phyloP scores from a whole-genome alignment of 2,329 filamentous ascomycete genomes.

The Periglandula ipomoeae region DNA sequence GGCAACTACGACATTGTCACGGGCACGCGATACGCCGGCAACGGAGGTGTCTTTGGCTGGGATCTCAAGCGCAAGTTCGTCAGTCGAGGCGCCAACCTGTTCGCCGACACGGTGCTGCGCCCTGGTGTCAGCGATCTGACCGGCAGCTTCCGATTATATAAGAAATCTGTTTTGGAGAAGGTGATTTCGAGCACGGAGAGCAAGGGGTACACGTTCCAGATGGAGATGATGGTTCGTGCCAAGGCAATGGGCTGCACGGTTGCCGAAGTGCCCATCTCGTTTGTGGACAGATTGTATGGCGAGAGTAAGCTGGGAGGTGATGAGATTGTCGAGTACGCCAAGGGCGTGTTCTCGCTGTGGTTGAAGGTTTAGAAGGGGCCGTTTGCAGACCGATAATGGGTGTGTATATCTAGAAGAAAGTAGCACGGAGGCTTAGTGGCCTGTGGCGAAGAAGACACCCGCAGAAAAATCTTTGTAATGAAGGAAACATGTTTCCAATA shows the following conservation, averaged over 20 bases:
- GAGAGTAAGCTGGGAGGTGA: conserved; percentile 90
- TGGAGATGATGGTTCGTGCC: conserved; percentile 98
- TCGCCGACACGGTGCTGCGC: conserved; percentile 86
- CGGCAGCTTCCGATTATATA: conserved; percentile 90
- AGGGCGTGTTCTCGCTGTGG: conserved; percentile 72
- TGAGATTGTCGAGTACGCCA: conserved; percentile 95
- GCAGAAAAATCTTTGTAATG: not conserved
- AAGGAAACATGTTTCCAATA: not conserved
- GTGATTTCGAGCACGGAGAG: conserved; percentile 86
- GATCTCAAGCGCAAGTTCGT: conserved; percentile 86
- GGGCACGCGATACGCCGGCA: conserved; percentile 83
- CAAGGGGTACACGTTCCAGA: conserved; percentile 98
- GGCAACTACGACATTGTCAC: conserved; percentile 93
- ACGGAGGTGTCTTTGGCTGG: conserved; percentile 92
- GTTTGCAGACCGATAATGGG: not conserved
- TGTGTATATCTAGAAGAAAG: too few relatives aligned
- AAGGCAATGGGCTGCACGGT: conserved; percentile 94
- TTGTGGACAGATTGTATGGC: conserved; percentile 91
- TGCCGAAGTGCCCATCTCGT: conserved; percentile 90
- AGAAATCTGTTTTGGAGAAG: conserved; percentile 79
- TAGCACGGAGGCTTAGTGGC: too few relatives aligned
- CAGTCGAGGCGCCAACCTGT: conserved; percentile 81
- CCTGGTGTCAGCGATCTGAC: conserved; percentile 95
- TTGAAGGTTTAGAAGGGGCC: conserved; percentile 51
- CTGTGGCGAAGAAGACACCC: not conserved